phyloP scores from a whole-genome alignment of 1,284 basidiomycete genomes.

The Moesziomyces parantarcticus region DNA sequence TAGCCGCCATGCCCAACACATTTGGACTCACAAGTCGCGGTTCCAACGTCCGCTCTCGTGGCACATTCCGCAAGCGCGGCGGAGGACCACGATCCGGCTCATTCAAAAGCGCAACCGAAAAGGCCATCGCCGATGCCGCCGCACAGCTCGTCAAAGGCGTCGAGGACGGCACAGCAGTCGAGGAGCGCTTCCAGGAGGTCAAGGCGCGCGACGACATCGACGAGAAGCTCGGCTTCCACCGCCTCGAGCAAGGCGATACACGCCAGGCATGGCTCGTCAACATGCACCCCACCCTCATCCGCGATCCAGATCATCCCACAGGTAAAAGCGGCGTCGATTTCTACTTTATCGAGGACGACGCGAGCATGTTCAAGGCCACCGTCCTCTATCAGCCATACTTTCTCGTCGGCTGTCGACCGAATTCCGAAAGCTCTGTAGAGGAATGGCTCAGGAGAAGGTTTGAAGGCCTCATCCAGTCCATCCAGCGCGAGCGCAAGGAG shows the following conservation, averaged over 20 bases:
- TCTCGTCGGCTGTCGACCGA: conserved; percentile 81
- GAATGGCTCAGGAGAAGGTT: conserved; percentile 96
- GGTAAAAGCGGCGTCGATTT: conserved; percentile 84
- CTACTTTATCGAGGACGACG: conserved; percentile 98
- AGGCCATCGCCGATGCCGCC: conserved; percentile 48
- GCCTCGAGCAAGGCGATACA: conserved; percentile 61
- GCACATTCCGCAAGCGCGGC: conserved; percentile 46
- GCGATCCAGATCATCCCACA: conserved; percentile 72
- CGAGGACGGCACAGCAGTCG: conserved; percentile 60
- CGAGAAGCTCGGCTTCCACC: conserved; percentile 85
- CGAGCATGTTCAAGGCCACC: conserved; percentile 94
- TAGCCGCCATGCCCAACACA: conserved; percentile 34
- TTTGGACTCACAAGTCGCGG: conserved; percentile 50
- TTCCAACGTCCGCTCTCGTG: conserved; percentile 38
- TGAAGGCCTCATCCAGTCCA: conserved; percentile 80
- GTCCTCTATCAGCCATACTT: conserved; percentile 95
- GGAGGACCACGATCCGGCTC: conserved; percentile 38
- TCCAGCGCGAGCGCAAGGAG: conserved; percentile 86
- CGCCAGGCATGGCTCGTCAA: conserved; percentile 86
- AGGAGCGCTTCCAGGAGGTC: conserved; percentile 65
- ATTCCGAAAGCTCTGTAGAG: conserved; percentile 89
- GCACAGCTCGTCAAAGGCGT: conserved; percentile 52
- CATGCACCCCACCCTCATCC: conserved; percentile 95
- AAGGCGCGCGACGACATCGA: conserved; percentile 82
- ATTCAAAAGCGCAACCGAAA: conserved; percentile 43